These are phyloP conservation scores for Phytophthora capsici DNA, from an alignment of 352 stramenopile species.

Conservation along the genomic window DNA sequence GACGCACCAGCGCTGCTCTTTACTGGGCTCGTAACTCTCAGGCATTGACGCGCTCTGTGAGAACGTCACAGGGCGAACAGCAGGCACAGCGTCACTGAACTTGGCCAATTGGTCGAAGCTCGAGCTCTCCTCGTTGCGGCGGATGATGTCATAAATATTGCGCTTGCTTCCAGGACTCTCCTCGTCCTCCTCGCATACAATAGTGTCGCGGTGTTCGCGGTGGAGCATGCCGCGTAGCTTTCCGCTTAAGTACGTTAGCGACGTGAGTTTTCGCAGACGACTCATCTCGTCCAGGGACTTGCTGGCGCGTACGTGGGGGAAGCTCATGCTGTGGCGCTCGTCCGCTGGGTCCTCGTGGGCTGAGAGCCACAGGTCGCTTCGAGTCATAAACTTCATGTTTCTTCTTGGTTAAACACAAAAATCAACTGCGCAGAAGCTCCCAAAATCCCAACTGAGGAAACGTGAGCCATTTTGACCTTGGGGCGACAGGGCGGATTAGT, in stretches of 20 bases:
- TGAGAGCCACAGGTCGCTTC: conserved; percentile 14
- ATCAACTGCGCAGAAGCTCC: conserved; percentile 9
- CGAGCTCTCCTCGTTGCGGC: conserved; percentile 36
- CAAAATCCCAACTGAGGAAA: conserved; percentile 34
- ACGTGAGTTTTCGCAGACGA: conserved; percentile 65
- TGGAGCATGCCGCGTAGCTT: conserved; percentile 67
- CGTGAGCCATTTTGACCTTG: conserved; percentile 19
- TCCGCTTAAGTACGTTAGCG: conserved; percentile 57
- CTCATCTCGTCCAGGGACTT: conserved; percentile 44
- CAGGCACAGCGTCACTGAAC: conserved; percentile 21
- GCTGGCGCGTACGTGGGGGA: conserved; percentile 12
- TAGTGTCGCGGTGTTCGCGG: conserved; percentile 61
- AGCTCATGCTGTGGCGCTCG: conserved; percentile 14
- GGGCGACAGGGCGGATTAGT: conserved; percentile 8
- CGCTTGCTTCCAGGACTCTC: conserved; percentile 39
- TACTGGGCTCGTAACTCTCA: conserved; percentile 57
- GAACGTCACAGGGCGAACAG: conserved; percentile 9
- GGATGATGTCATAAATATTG: conserved; percentile 63
- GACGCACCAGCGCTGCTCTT: conserved; percentile 76
- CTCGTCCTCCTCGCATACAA: conserved; percentile 67
- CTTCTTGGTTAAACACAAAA: not conserved
- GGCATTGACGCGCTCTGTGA: conserved; percentile 25
- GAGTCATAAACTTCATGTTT: conserved; percentile 10
- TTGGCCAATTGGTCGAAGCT: conserved; percentile 34
- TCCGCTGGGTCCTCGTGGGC: conserved; percentile 23